These are phyloP conservation scores for Whalleya microplaca DNA, from an alignment of 2,329 filamentous ascomycete genomes.

Conservation along the genomic window DNA sequence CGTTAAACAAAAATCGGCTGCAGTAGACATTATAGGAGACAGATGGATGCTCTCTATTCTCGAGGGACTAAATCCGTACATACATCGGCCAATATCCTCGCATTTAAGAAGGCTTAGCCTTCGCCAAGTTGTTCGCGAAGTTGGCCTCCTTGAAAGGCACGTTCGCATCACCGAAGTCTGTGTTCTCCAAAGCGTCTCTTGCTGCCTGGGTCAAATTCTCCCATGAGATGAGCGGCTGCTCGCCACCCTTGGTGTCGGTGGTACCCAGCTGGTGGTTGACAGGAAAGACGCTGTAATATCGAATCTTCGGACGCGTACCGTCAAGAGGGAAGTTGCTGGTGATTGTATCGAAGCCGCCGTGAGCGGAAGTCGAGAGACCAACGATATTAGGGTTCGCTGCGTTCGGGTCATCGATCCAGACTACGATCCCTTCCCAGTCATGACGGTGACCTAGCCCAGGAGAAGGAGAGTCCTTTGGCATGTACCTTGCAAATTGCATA, in stretches of 20 bases:
- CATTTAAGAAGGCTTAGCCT: constrained; percentile 22
- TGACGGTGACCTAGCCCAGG: constrained; percentile 41
- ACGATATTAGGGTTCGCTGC: constrained; percentile 34
- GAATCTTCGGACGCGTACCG: constrained; percentile 35
- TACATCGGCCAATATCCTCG: neutral
- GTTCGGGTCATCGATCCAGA: constrained; percentile 37
- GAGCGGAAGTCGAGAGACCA: constrained; percentile 37
- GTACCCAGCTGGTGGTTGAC: constrained; percentile 42
- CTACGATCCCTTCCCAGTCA: constrained; percentile 42
- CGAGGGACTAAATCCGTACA: neutral
- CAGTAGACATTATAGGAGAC: neutral
- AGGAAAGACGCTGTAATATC: constrained; percentile 38
- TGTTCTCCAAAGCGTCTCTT: constrained; percentile 38
- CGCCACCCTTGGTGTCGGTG: constrained; percentile 39
- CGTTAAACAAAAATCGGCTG: too few species aligned
- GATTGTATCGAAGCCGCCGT: constrained; percentile 37
- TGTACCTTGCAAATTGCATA: constrained; percentile 32
- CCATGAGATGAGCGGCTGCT: constrained; percentile 46
- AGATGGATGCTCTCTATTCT: neutral
- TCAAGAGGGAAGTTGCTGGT: constrained; percentile 30
- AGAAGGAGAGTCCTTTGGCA: constrained; percentile 46
- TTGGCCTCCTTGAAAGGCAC: constrained; percentile 43
- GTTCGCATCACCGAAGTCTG: constrained; percentile 45
- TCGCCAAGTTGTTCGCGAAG: constrained; percentile 26
- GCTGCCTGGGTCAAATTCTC: constrained; percentile 41